Base-by-base conservation (phyloP, 495 filamentous ascomycete species). In the Trichoderma parareesei region DNA sequence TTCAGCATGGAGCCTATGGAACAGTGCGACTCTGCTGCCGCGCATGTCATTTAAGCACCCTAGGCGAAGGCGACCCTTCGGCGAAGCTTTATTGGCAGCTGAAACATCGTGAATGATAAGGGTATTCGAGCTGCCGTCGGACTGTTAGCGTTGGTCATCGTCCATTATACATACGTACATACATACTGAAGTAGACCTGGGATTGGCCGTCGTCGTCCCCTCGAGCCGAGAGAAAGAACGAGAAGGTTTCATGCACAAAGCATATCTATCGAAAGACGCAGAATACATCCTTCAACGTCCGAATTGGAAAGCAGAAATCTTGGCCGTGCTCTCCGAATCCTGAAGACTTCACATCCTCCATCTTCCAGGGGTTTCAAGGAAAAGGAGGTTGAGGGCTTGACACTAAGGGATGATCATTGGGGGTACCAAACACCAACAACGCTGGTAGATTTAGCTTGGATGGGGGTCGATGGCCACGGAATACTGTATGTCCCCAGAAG, bases 31-130 rank as follows among this genome's bases (percentile, higher is more conserved):
- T 57, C 53, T 57, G 27, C 20, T 57, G 14, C 27, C 33, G 16
- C 27, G 53, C 53, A 57, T 57, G 27, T 57, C 53, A 57, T 57
- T 35, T n/a, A 35, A 35, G 27, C 53, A 33, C 9, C 18, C 53
- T 11, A 27, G 8, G 53, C 27, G 27, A 57, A 57, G 8, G 53
- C 53, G 37, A 27, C 20, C 9, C 2, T 57, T 35, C 53, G 4
- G 33, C 4, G 33, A 33, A 37, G 53, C 53, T 57, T 14, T 33
- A 57, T 57, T 57, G 53, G 53, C 53, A 37, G 27, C 53, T 57
- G 53, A 57, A 57, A 57, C 53, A 57, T 57, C 53, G 53, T 7
- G 53, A 9, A 57, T 37, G 53, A 57, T 57, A 57, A 57, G 53
- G 53, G 16, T 20, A 35, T 57, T 57, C 11, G 53, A 33, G 33